Conservation (phyloP, 371 early-diverging fungal species). For the Syncephalastrum contaminatum region DNA sequence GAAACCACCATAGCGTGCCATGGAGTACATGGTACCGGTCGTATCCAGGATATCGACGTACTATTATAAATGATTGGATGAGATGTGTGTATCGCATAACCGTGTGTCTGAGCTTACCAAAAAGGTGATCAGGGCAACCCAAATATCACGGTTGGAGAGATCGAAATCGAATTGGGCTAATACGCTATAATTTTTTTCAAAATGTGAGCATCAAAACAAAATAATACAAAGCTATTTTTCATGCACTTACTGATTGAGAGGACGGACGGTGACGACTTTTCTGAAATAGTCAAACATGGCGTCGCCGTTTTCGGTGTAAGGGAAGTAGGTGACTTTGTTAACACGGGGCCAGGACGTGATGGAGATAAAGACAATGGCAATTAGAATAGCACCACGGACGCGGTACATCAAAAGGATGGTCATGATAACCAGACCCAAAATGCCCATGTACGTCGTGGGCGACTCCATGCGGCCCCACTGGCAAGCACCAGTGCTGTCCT, state of each 20-base stretch:
- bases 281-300: conserved; percentile 70
- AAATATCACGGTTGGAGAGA: conserved; percentile 58
- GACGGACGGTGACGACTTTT: conserved; percentile 66
- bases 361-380: conserved; percentile 70
- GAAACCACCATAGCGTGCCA: conserved; percentile 82
- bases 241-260: conserved; percentile 38
- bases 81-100: neutral
- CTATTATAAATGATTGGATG: neutral
- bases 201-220: neutral
- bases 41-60: conserved; percentile 83
- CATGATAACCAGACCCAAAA: conserved; percentile 73
- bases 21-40: conserved; percentile 77
- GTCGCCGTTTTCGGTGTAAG: conserved; percentile 63
- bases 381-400: conserved; percentile 72
- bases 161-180: conserved; percentile 67
- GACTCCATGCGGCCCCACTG: conserved; percentile 60
- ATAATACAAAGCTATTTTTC: neutral
- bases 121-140: conserved; percentile 81
- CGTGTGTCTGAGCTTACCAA: conserved; percentile 22
- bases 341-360: conserved; percentile 69
- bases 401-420: conserved; percentile 60
- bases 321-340: conserved; percentile 71
- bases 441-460: conserved; percentile 72
- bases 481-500: conserved; percentile 55
- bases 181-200: conserved; percentile 22